Evolutionary conservation across 106 monocot genomes (phyloP).

Genomic region (Iris macrosiphon): DNA sequence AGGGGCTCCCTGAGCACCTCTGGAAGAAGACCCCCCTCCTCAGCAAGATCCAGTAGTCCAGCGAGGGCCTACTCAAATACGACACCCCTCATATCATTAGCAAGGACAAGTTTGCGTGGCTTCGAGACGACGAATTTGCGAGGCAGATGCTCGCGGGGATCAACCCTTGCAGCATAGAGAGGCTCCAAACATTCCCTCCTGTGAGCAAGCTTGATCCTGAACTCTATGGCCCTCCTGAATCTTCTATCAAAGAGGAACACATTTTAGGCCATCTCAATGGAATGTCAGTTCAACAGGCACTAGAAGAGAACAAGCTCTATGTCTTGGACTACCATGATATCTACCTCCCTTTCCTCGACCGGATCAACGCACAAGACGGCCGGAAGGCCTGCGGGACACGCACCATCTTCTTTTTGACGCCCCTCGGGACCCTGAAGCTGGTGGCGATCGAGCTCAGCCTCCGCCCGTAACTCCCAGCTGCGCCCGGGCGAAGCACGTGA

Average conservation of each 20-base stretch:
- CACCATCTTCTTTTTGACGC: conserved; percentile 70
- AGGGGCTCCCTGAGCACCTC: conserved; percentile 46
- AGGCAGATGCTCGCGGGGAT: conserved; percentile 80
- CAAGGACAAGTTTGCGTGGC: conserved; percentile 96
- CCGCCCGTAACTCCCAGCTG: conserved; percentile 23
- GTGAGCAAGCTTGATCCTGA: conserved; percentile 83
- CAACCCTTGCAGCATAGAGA: conserved; percentile 85
- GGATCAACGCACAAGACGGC: conserved; percentile 72
- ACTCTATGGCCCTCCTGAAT: conserved; percentile 71
- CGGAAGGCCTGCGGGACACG: conserved; percentile 85
- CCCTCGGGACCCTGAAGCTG: conserved; percentile 64
- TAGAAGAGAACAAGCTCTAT: conserved; percentile 69
- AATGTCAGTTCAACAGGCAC: conserved; percentile 85
- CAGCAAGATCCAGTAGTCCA: conserved; percentile 42
- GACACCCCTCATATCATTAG: conserved; percentile 76
- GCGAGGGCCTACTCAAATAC: conserved; percentile 46
- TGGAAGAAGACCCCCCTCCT: conserved; percentile 61
- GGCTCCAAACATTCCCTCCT: conserved; percentile 77
- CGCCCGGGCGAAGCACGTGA: conserved; percentile 39
- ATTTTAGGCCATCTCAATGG: conserved; percentile 68
- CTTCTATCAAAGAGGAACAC: conserved; percentile 82
- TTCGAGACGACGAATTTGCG: conserved; percentile 93
- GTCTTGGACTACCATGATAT: conserved; percentile 77
- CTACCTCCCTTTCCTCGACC: conserved; percentile 80
- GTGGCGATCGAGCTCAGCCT: conserved; percentile 82